A percentile compares a stretch with the other conserved stretches of the same genome.
Conservation (phyloP, 495 filamentous ascomycete species). For the Aspergillus leporis region DNA sequence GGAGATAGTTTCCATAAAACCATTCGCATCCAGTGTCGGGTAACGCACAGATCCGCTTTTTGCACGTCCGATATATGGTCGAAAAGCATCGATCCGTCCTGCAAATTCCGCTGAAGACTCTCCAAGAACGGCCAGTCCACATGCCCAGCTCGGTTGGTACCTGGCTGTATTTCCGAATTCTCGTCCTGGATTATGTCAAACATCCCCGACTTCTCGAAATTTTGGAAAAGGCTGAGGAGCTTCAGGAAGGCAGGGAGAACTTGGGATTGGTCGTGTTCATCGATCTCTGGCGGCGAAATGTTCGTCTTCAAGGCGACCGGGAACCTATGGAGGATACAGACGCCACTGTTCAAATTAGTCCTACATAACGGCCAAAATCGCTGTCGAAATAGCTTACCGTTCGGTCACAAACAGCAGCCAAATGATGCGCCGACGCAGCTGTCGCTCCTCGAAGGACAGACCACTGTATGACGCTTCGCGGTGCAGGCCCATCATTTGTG, state of each 20-base stretch:
- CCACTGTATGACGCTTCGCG: slow-evolving; percentile 33
- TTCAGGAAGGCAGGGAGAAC: slow-evolving; percentile 44
- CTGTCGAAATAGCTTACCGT: slow-evolving; percentile 17
- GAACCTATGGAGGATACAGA: slow-evolving; percentile 47
- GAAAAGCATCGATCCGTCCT: slow-evolving; percentile 27
- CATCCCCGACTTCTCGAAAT: slow-evolving; percentile 38
- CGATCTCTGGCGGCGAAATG: slow-evolving; percentile 29
- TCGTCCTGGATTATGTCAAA: slow-evolving; percentile 43
- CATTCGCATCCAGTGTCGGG: slow-evolving; percentile 50
- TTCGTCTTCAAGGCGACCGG: slow-evolving; percentile 39
- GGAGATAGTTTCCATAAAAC: slow-evolving; percentile 43
- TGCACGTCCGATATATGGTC: slow-evolving; percentile 40
- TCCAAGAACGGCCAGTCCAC: slow-evolving; percentile 27
- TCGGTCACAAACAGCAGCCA: slow-evolving; percentile 51
- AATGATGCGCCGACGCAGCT: slow-evolving; percentile 41
- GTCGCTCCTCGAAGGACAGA: slow-evolving; percentile 29
- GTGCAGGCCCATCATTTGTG: slow-evolving; percentile 47
- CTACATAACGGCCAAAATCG: background rate
- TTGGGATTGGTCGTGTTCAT: slow-evolving; percentile 32
- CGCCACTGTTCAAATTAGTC: slow-evolving; percentile 23
- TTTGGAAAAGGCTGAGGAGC: slow-evolving; percentile 43
- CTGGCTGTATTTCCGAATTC: slow-evolving; percentile 12
- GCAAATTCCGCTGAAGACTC: slow-evolving; percentile 34
- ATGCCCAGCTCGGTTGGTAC: slow-evolving; percentile 10
- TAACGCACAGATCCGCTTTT: slow-evolving; percentile 48